Evolutionary conservation across 2,329 filamentous ascomycete species (phyloP), one percentile per base, ranked within the genome.

Genomic region (Beauveria caledonica): DNA sequence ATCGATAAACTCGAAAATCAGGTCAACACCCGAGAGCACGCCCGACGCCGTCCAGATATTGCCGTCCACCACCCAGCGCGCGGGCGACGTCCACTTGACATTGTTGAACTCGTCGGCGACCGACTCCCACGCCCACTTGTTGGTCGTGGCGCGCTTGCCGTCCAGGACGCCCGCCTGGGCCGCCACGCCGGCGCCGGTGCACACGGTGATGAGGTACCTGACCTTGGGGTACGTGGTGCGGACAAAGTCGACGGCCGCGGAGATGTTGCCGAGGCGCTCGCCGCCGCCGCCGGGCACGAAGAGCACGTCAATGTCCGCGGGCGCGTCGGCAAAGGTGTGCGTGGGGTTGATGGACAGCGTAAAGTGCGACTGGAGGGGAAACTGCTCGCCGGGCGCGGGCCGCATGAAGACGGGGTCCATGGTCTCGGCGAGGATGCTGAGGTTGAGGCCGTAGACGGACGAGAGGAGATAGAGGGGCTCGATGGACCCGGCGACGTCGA

Each of bases 11-110:
- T 63, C 61, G 36, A 66, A 61, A 21, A 64, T 65, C 23, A 63
- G 33, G 46, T 66, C 63, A 6, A 66, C 55, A 7, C 64, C 64
- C 1, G 63, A 49, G 7, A 56, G 54, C 17, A 66, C 64, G 45
- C 86, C 86, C 1, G 83, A 85, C 4, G 81, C 81, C 3, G 81
- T 84, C 84, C 86, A 89, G 3, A 87, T 72, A 58, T 86, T 85
- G 5, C 82, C 85, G 69, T 88, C 85, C 0, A 76, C 73, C 0
- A 87, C 81, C 84, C 85, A 89, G 48, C 86, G 76, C 27, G 86
- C 86, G 44, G 77, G 75, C 1, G 76, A 71, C 29, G 85, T 76
- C 86, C 86, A 89, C 1, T 80, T 68, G 0, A 85, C 82, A 0
- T 76, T 70, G 0, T 77, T 74, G 0, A 80, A 77, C 51, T 77